These are phyloP conservation scores for Petunia secreta DNA, from an alignment of 257 asterid genomes.

Conservation along the genomic window DNA sequence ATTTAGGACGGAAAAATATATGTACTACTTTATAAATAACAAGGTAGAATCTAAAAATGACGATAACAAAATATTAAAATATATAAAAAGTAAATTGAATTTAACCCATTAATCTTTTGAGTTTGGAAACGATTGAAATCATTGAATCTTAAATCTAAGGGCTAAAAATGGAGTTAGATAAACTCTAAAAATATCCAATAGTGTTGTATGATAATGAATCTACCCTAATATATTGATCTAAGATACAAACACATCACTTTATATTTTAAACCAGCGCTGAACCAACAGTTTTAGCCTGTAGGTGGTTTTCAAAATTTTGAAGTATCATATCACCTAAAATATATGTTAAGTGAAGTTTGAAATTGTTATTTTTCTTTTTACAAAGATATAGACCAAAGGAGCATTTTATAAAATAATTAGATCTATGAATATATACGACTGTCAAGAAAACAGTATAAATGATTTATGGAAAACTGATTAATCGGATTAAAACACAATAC, in stretches of 20 bases:
- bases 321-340: background rate
- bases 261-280: too few relatives aligned
- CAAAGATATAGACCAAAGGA: background rate
- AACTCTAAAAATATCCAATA: background rate
- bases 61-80: background rate
- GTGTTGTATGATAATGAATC: background rate
- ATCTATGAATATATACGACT: background rate
- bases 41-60: too few relatives aligned
- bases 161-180: background rate
- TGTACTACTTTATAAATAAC: too few relatives aligned
- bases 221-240: background rate
- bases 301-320: background rate
- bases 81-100: background rate
- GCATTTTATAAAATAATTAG: background rate
- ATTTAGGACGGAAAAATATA: too few relatives aligned
- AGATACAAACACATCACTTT: background rate
- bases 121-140: background rate
- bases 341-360: background rate
- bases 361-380: background rate
- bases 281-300: too few relatives aligned
- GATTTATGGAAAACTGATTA: background rate
- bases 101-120: background rate
- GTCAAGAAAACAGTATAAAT: background rate
- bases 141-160: background rate
- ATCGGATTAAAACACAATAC: background rate